Percentiles rank a stretch among this genome's conserved stretches.
Conservation (phyloP, 2,329 filamentous ascomycete species). For the Cladosporium sp. region DNA sequence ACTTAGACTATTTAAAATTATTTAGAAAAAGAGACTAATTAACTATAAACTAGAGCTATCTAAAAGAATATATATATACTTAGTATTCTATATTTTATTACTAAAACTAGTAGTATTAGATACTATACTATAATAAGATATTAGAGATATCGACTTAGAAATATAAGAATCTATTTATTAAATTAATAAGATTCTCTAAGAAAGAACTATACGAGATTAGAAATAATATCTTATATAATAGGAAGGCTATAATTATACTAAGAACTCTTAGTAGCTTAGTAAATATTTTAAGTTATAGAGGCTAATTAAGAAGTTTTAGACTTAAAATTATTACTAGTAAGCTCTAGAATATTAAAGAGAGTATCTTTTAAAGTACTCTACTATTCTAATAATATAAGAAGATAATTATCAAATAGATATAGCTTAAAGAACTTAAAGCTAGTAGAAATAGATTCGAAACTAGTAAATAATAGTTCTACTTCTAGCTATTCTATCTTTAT, state of each 20-base stretch:
- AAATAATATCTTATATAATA: neutral
- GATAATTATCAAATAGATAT: no score
- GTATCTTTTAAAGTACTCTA: no score
- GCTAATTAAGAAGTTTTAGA: no score
- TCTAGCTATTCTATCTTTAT: no score
- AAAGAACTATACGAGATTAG: neutral
- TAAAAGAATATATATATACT: neutral
- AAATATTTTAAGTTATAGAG: neutral
- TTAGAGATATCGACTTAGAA: neutral
- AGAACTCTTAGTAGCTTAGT: neutral
- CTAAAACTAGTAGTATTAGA: neutral
- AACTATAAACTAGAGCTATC: neutral
- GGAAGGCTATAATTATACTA: neutral
- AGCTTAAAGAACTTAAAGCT: no score
- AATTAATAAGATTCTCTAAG: neutral
- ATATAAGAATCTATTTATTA: neutral
- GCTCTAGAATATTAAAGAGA: no score
- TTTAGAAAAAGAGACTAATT: neutral
- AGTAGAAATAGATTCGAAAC: no score
- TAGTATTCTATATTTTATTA: neutral
- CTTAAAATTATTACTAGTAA: no score
- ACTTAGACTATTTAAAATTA: neutral
- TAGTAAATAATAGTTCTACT: no score
- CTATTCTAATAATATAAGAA: no score
- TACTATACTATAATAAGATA: neutral